Conservation (phyloP, 2,329 filamentous ascomycete genomes). For the Pseudogymnoascus sp. region DNA sequence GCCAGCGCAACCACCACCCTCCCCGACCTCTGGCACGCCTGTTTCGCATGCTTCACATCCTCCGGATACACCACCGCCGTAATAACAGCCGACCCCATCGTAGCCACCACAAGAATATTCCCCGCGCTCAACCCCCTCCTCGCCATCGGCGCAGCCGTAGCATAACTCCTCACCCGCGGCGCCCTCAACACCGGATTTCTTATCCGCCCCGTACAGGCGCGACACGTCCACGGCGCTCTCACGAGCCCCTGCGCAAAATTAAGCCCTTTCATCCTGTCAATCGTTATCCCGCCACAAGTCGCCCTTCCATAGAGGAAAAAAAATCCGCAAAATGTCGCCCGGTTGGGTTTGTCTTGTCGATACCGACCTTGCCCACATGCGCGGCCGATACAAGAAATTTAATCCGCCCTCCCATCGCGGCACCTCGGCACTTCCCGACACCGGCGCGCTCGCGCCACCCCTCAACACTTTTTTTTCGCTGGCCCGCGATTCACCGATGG, state of each 20-base stretch:
- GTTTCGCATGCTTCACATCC: constrained; percentile 68
- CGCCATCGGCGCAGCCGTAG: not conserved
- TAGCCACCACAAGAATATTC: constrained; percentile 14
- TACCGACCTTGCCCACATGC: not conserved
- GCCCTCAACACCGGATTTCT: not conserved
- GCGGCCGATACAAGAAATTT: constrained; percentile 1
- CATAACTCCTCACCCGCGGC: not conserved
- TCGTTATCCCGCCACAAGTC: not conserved
- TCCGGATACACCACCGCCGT: constrained; percentile 45
- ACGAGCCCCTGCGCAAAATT: not conserved
- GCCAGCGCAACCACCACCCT: constrained; percentile 67
- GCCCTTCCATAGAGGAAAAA: not conserved
- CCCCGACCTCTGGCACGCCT: constrained; percentile 66
- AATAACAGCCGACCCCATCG: constrained; percentile 16
- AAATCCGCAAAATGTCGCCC: not conserved
- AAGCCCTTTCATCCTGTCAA: not conserved
- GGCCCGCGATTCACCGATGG: not conserved
- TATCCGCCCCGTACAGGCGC: not conserved
- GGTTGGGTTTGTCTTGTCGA: not conserved
- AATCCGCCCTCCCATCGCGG: not conserved
- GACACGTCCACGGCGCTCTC: not conserved
- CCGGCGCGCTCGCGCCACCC: not conserved
- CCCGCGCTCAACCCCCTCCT: constrained; percentile 13
- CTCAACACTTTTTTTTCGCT: not conserved
- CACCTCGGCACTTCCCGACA: not conserved